Evolutionary conservation across 495 filamentous ascomycete species (phyloP).

Genomic region (Recurvomyces mirabilis): DNA sequence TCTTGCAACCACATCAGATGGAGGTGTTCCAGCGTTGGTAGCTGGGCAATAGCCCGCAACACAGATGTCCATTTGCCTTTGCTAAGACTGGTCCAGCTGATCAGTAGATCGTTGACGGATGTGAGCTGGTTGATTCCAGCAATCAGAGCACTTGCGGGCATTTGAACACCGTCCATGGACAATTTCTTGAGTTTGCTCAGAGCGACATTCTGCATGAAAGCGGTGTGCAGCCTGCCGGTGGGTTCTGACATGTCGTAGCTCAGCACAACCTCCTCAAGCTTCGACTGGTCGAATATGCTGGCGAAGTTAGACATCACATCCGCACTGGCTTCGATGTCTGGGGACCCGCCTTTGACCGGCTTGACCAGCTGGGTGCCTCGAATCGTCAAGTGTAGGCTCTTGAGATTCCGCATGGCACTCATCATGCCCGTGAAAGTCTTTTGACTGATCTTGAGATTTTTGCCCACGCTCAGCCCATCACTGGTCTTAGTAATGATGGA

Average conservation of each 20-base stretch:
- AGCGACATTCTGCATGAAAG: conserved; percentile 1
- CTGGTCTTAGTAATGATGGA: not conserved
- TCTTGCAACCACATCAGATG: conserved; percentile 14
- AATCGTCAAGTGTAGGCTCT: not conserved
- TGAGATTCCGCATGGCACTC: conserved; percentile 3
- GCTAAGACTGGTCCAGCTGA: conserved; percentile 5
- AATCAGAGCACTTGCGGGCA: conserved; percentile 1
- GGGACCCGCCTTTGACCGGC: not conserved
- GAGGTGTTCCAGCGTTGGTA: conserved; percentile 5
- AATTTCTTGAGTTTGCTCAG: conserved; percentile 7
- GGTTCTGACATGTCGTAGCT: not conserved
- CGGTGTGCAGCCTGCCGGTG: not conserved
- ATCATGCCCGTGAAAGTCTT: not conserved
- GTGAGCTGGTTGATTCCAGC: not conserved
- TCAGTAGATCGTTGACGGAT: conserved; percentile 2
- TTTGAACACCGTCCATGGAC: not conserved
- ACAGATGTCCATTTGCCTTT: conserved; percentile 12
- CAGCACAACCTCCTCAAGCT: not conserved
- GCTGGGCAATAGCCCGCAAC: conserved; percentile 7
- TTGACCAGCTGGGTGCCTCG: conserved; percentile 2
- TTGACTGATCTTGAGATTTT: conserved; percentile 1
- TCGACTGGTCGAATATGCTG: not conserved
- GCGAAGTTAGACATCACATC: conserved; percentile 1
- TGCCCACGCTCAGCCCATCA: conserved; percentile 2
- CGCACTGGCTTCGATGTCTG: not conserved